Base-by-base conservation (phyloP, 345 rosid genomes). In the Iberis pinnata region DNA sequence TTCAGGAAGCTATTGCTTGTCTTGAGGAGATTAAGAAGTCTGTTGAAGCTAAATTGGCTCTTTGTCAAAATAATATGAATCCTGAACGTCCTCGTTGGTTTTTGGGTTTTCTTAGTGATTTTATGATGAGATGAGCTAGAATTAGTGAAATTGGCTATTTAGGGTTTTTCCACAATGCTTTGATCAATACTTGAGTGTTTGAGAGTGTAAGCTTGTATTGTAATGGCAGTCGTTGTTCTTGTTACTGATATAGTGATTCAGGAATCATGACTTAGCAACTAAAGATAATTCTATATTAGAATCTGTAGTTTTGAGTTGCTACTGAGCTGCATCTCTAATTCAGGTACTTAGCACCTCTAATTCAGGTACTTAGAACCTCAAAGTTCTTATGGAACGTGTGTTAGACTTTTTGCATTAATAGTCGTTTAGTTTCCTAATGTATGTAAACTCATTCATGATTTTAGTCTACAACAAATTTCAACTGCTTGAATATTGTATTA, bases 31-130 rank as follows among this genome's bases (percentile, higher is more conserved):
- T 83, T 24, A 88, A 76, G 82, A 88, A 83, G 70, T 77, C 84
- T 5, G 59, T 80, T 12, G 97, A 88, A 66, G 82, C 85, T 12
- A 93, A 88, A 70, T 31, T 78, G 74, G 68, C 81, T 63, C 99
- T 93, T 75, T 97, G 99, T 60, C 95, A 79, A 38, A 80, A 68
- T 63, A 93, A 93, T 43, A 73, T 93, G 77, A 86, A 83, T 73
- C 97, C 99, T 22, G 89, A 85, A 67, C 74, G 97, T 50, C 97
- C 97, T 63, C 97, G 99, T 92, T 60, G 17, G 85, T 75, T 42
- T 56, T 22, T 12, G 35, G 12, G 3, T 22, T 20, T n/a, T 45
- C 9, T 20, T 7, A 3, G 7, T 17, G 33, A 3, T 29, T 29
- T 29, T 29, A n/a, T n/a, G n/a, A n/a, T n/a, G n/a, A n/a, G n/a